Evolutionary conservation across 2,329 filamentous ascomycete species (phyloP).

Genomic region (Aspergillus sp.): DNA sequence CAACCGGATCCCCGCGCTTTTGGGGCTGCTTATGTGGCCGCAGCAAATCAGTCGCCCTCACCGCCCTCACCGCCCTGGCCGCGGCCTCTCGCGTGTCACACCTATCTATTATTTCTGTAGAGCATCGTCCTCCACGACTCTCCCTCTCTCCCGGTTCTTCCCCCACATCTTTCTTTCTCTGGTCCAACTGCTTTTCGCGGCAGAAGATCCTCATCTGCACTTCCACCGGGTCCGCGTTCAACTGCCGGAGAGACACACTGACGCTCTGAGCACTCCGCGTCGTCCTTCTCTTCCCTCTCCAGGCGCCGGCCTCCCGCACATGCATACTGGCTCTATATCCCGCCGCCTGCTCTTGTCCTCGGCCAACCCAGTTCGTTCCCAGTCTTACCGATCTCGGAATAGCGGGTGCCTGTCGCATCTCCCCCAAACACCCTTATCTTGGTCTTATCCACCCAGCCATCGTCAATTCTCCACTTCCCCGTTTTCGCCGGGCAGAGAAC

Average conservation of each 20-base stretch:
- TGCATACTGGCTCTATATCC: constrained; percentile 24
- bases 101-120: no score
- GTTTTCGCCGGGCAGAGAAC: constrained; percentile 13
- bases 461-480: constrained; percentile 19
- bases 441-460: constrained; percentile 12
- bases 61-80: background rate
- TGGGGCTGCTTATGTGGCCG: no score
- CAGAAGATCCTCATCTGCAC: background rate
- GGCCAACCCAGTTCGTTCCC: constrained; percentile 16
- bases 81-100: no score
- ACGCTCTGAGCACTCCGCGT: constrained; percentile 3
- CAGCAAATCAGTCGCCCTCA: background rate
- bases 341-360: constrained; percentile 24
- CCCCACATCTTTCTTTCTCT: background rate
- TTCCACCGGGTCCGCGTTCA: background rate
- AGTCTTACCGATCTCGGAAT: constrained; percentile 8
- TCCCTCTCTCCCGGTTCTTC: background rate
- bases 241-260: constrained; percentile 3
- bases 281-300: constrained; percentile 2
- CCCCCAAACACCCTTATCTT: constrained; percentile 9
- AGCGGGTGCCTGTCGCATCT: background rate
- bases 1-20: no score
- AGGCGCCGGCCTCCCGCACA: constrained; percentile 17
- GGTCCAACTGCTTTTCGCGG: background rate
- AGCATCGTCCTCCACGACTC: background rate